A percentile compares a stretch with the other conserved stretches of the same genome.
Conservation (phyloP, 2,329 filamentous ascomycete genomes). For the Septoria linicola region DNA sequence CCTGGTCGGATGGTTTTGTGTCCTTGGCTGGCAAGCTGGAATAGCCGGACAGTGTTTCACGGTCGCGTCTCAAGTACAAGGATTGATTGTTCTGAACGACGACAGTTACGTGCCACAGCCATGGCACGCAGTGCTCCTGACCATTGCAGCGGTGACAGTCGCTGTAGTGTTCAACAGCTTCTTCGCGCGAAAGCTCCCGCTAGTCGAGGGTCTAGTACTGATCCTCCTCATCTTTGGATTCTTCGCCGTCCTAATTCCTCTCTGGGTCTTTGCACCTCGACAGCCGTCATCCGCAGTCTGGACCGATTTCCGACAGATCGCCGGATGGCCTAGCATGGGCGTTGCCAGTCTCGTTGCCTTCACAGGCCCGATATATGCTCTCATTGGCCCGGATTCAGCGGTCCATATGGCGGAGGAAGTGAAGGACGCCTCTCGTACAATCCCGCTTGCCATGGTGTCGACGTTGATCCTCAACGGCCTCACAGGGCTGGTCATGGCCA, state of each 20-base stretch:
- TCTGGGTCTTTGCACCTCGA: constrained; percentile 34
- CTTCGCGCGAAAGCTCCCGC: constrained; percentile 29
- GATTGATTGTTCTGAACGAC: constrained; percentile 46
- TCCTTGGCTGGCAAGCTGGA: constrained; percentile 42
- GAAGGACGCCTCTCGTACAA: constrained; percentile 33
- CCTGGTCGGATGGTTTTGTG: constrained; percentile 44
- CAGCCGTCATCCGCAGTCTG: constrained; percentile 29
- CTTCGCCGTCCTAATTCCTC: constrained; percentile 36
- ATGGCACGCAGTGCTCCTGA: constrained; percentile 49
- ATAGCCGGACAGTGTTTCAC: constrained; percentile 46
- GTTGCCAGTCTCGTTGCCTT: constrained; percentile 29
- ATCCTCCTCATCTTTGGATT: constrained; percentile 35
- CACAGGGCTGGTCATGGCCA: constrained; percentile 43
- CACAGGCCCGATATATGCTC: constrained; percentile 27
- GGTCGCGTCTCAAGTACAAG: constrained; percentile 48
- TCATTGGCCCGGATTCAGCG: constrained; percentile 27
- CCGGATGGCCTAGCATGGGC: constrained; percentile 32
- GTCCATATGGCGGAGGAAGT: constrained; percentile 36
- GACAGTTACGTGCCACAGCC: constrained; percentile 42
- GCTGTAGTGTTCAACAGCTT: constrained; percentile 34
- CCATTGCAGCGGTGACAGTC: constrained; percentile 28
- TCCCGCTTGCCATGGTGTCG: constrained; percentile 44
- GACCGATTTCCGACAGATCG: constrained; percentile 24
- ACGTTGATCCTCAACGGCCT: constrained; percentile 44
- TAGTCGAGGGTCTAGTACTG: constrained; percentile 34